Evolutionary conservation across 108 stramenopile species (phyloP), one percentile per base, ranked within the genome.

Genomic region (Thalassiosira profunda): DNA sequence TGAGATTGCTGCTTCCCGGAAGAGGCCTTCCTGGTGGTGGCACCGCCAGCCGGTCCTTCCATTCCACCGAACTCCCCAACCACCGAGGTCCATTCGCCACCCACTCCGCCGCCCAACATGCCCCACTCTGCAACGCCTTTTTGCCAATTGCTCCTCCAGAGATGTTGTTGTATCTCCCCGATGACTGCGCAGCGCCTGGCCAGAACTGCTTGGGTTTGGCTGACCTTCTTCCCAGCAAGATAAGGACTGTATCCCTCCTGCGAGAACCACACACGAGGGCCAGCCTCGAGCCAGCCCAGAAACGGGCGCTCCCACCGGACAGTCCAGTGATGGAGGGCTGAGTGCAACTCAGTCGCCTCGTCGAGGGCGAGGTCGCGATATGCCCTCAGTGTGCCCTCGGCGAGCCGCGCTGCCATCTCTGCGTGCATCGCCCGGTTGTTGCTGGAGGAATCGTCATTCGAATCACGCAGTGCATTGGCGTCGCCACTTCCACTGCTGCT

Each of bases 121-220:
- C 93, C 91, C 93, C 93, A 95, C 38, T 89, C 69, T 0, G 83
- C 90, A 0, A 95, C 91, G 33, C 93, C 93, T 55, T 72, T 62
- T 58, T 90, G 88, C 92, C 88, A 93, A 25, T 85, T 85, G 0
- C 89, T 77, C 33, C 86, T 74, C 61, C 84, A 72, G 20, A 90
- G 67, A 70, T 90, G 89, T 40, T 85, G 81, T 51, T 95, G 93
- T 43, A 95, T 61, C 30, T 95, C 93, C 55, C 93, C 93, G 64
- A 92, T 92, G 9, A 80, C 67, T 0, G 87, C 72, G 63, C 89
- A 89, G 36, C 93, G 70, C 34, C 93, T 59, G 9, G 90, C 93
- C 8, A 95, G 43, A 5, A 95, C 91, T 11, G 91, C 91, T 70
- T 95, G 93, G 41, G 90, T 86, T 55, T 95, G 89, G 4, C 90